Percentiles rank a stretch among this genome's conserved stretches.
Conservation (phyloP, 148 eudicot genomes). For the Heliosperma pusillum region DNA sequence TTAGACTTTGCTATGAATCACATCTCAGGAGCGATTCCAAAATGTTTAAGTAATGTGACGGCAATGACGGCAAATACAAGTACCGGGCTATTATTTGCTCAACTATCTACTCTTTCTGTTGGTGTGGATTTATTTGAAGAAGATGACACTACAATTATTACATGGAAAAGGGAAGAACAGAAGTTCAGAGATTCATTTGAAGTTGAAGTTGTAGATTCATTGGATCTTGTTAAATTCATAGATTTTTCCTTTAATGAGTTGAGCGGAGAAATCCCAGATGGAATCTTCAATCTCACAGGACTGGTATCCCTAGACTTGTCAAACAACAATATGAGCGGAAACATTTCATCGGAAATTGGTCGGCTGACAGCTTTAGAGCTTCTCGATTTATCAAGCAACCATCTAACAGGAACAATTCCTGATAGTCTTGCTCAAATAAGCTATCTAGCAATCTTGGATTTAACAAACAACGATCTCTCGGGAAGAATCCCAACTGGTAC, state of each 20-base stretch:
- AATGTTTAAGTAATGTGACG: conserved; percentile 11
- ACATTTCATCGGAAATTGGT: conserved; percentile 15
- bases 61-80: not conserved
- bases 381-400: conserved; percentile 19
- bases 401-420: conserved; percentile 15
- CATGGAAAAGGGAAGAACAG: conserved; percentile 22
- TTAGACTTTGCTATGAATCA: conserved; percentile 14
- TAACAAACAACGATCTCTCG: conserved; percentile 9
- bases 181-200: not conserved
- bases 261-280: conserved; percentile 13
- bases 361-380: conserved; percentile 10
- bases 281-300: conserved; percentile 11
- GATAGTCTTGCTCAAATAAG: not conserved
- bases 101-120: no score
- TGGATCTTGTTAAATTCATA: conserved; percentile 12
- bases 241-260: conserved; percentile 13
- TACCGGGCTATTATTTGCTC: not conserved
- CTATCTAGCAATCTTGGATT: conserved; percentile 7
- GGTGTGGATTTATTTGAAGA: not conserved
- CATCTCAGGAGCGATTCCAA: conserved; percentile 17
- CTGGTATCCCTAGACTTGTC: conserved; percentile 9
- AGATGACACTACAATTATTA: conserved; percentile 7
- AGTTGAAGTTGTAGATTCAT: no score
- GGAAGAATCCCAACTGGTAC: conserved; percentile 19
- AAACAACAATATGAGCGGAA: conserved; percentile 15